These are phyloP conservation scores for Blastocystis sp. DNA, from an alignment of 352 stramenopile species.

Conservation along the genomic window DNA sequence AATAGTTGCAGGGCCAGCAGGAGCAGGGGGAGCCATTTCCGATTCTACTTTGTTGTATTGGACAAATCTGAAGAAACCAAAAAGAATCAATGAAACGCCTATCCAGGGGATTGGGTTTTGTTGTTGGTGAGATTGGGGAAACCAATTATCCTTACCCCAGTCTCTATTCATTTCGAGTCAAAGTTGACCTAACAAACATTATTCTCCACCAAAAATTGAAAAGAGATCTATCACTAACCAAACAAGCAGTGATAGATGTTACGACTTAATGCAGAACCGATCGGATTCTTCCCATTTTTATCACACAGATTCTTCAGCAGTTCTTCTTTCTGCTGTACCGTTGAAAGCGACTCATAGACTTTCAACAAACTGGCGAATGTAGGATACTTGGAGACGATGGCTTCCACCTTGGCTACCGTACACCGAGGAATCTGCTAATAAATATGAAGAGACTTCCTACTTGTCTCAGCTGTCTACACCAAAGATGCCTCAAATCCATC, in stretches of 20 bases:
- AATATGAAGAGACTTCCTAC: not conserved
- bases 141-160: not conserved
- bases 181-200: not conserved
- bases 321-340: slow-evolving; percentile 33
- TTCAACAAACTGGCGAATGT: slow-evolving; percentile 14
- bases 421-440: slow-evolving; percentile 38
- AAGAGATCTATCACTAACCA: not conserved
- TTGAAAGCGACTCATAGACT: not conserved
- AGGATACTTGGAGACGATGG: slow-evolving; percentile 22
- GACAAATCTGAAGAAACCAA: slow-evolving; percentile 58
- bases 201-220: slow-evolving; percentile 19
- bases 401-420: slow-evolving; percentile 20
- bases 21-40: slow-evolving; percentile 62
- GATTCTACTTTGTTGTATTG: slow-evolving; percentile 34
- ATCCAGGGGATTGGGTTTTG: slow-evolving; percentile 2
- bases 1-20: slow-evolving; percentile 61
- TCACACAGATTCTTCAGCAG: slow-evolving; percentile 36
- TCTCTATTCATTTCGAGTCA: not conserved
- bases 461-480: slow-evolving; percentile 46
- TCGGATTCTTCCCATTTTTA: not conserved
- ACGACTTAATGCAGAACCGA: slow-evolving; percentile 40
- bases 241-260: slow-evolving; percentile 52
- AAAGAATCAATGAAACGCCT: not conserved
- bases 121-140: not conserved
- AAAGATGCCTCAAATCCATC: slow-evolving; percentile 1